A percentile compares a stretch with the other conserved stretches of the same genome.
These are phyloP conservation scores for Cystobasidium tubakii DNA, from an alignment of 768 basidiomycete species.

Conservation along the genomic window DNA sequence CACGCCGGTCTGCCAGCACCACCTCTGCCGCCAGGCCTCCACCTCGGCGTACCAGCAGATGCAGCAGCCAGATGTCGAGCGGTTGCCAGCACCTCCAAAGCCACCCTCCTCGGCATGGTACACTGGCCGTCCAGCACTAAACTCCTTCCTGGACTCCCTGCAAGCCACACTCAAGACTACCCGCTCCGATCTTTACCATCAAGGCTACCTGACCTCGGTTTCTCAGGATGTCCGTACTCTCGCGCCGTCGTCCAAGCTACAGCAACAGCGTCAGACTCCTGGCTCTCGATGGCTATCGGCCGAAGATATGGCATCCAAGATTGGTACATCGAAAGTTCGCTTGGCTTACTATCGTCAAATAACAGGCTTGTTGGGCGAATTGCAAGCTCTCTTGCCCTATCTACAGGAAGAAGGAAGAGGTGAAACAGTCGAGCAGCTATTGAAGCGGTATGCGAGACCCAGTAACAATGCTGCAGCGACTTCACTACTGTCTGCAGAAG, in stretches of 20 bases:
- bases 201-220: conserved; percentile 42
- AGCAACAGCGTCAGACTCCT: not conserved
- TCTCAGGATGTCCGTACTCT: conserved; percentile 14
- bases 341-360: conserved; percentile 33
- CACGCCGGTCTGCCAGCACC: not conserved
- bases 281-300: conserved; percentile 5
- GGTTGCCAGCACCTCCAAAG: conserved; percentile 28
- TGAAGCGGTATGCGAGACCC: not conserved
- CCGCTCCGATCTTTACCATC: conserved; percentile 41
- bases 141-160: conserved; percentile 38
- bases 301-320: conserved; percentile 18
- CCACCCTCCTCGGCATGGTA: conserved; percentile 43
- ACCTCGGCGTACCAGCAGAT: conserved; percentile 5
- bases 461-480: not conserved
- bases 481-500: not conserved
- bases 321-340: not conserved
- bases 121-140: conserved; percentile 42
- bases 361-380: conserved; percentile 16
- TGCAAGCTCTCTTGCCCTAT: conserved; percentile 15
- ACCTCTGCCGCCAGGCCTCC: conserved; percentile 20
- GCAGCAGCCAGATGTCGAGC: not conserved
- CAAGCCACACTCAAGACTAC: conserved; percentile 31
- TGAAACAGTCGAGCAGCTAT: not conserved
- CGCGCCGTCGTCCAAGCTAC: not conserved
- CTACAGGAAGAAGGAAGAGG: not conserved